Base-by-base conservation (phyloP, 345 rosid species). In the Toxicodendron radicans region DNA sequence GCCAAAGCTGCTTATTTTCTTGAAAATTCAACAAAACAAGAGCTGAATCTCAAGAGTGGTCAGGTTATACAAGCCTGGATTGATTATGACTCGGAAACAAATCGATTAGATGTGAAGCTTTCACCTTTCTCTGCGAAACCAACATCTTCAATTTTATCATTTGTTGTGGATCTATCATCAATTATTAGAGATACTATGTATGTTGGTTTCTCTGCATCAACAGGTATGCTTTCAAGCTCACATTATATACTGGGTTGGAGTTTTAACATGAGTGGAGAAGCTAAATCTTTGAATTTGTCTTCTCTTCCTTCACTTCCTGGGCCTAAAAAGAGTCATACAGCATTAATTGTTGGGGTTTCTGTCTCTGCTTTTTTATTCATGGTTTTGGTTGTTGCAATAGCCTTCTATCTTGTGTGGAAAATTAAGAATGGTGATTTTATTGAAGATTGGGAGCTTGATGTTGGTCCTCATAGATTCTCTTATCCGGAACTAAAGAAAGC, bases 161-260 rank as follows among this genome's bases (percentile, higher is more conserved):
- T 83, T 71, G 73, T 82, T 67, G 85, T 87, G 61, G 94, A 95
- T 82, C 83, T 95, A 0, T 87, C 94, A 46, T 72, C 75, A 53
- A 59, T 89, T 68, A 59, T 92, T 10, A 68, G 78, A 71, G 96
- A 90, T 41, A 72, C 58, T 20, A 91, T 95, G 97, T 95, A 82
- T 78, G 89, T 95, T 46, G 98, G 98, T 38, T 95, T 95, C 83
- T 88, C 99, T 23, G 74, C 97, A 66, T 87, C 99, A 0, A 95
- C 99, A 11, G 99, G 99, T 18, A 73, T 87, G 86, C 84, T 95
- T 43, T 86, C 92, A 38, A 91, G 97, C 79, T 66, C 83, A 27
- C 99, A 93, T 71, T 93, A 91, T 81, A 58, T 95, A 41, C 75
- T 90, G 80, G 98, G 97, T 21, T 95, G 99, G 99, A 95, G 91